Evolutionary conservation across 2,329 filamentous ascomycete species (phyloP), one percentile per base, ranked within the genome.

Genomic region (Raffaelea albimanens): DNA sequence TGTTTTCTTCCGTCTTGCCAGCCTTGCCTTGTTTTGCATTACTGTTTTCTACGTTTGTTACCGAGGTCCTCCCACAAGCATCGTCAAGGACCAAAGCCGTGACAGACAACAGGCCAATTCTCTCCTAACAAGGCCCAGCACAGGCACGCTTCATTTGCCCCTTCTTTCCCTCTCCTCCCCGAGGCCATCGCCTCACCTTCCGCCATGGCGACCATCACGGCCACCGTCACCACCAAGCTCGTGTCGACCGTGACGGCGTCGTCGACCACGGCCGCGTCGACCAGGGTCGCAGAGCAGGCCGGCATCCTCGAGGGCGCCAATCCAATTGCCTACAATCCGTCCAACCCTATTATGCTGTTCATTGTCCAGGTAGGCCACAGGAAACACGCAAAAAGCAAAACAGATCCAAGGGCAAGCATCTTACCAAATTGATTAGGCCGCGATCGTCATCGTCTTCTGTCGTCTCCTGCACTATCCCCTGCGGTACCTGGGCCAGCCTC

Each of bases 361-460:
- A 84, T 86, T 55, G 79, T 86, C 43, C 82, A 85, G 78, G 82
- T 78, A n/a, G n/a, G n/a, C n/a, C n/a, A n/a, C n/a, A n/a, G n/a
- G n/a, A n/a, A n/a, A n/a, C n/a, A n/a, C 51, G n/a, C n/a, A n/a
- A n/a, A n/a, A n/a, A n/a, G n/a, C n/a, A n/a, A n/a, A n/a, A n/a
- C n/a, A n/a, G n/a, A n/a, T n/a, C n/a, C n/a, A n/a, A n/a, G n/a
- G n/a, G n/a, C n/a, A n/a, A n/a, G n/a, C n/a, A n/a, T n/a, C n/a
- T n/a, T n/a, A n/a, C n/a, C n/a, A n/a, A n/a, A n/a, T n/a, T n/a
- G n/a, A n/a, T 16, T 16, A 63, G 59, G 61, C 63, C 22, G 71
- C 71, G 50, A 82, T 90, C 50, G 87, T 89, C 58, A 82, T 89
- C 58, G 75, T 86, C 49, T 79, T 88, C 62, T 87, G 83, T 58